Evolutionary conservation across 129 eudicot genomes (phyloP), one percentile per base, ranked within the genome.

Genomic region (Sambucus nigra): DNA sequence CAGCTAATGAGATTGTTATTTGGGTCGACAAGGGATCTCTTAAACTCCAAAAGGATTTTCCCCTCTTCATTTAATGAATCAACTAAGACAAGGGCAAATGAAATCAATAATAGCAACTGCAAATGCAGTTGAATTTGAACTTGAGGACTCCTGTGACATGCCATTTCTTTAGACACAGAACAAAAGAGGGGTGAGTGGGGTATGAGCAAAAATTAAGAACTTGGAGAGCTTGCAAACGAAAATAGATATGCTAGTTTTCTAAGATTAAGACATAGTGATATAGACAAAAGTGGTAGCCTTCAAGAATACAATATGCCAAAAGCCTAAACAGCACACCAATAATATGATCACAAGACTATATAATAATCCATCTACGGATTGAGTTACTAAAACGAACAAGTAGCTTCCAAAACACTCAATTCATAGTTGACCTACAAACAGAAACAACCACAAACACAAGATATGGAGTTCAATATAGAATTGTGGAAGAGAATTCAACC

Each of bases 11-110:
- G 84, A 73, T 76, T 81, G 55, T 44, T 42, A 65, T 38, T 55
- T 42, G 87, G 79, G 33, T 78, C 93, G 12, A 5, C 29, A 32
- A 86, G 72, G 50, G 75, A 75, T 8, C 63, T 71, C 47, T 76
- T 81, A 75, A 86, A 86, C 77, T 82, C 87, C 82, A 86, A 68
- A 54, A 86, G 93, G 45, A 73, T 66, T 19, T 19, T 55, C 29
- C 87, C 87, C 51, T 81, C 95, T 70, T 86, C 69, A 56, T 78
- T 86, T 53, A 86, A 53, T 18, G 87, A 75, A 59, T 73, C 73
- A 56, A 71, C 87, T 51, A 73, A 57, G 35, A 61, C 59, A 50
- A 63, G 35, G 35, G 57, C 29, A 44, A 29, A 64, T 25, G 49
- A 15, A 72, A 78, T 40, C 46, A 67, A 49, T 32, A 73, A 22